A percentile compares a stretch with the other conserved stretches of the same genome.
Evolutionary conservation across 352 stramenopile species (phyloP).

Genomic region (Blastocystis sp.): DNA sequence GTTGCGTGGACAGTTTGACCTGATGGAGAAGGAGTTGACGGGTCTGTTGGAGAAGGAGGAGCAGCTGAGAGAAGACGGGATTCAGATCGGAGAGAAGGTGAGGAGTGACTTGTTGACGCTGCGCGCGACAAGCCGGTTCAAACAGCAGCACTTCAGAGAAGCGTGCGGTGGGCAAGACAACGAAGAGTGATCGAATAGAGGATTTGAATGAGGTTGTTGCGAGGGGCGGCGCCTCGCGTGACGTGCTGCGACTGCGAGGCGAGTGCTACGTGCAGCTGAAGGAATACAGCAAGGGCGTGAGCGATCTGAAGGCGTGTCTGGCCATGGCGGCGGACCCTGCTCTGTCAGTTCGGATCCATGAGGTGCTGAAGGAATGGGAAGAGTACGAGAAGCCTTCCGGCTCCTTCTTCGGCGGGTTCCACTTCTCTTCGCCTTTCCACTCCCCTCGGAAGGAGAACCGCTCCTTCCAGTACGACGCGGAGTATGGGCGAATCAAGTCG

Average conservation of each 20-base stretch:
- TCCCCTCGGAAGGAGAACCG: neutral
- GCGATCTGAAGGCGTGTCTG: neutral
- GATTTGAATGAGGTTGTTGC: neutral
- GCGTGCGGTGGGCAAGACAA: neutral
- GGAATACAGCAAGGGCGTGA: neutral
- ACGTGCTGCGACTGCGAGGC: neutral
- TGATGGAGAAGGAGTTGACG: neutral
- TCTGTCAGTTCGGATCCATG: neutral
- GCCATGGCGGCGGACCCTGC: neutral
- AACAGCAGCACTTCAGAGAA: neutral
- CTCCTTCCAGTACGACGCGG: constrained; percentile 4
- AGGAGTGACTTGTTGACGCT: neutral
- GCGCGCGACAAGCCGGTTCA: neutral
- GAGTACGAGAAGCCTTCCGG: neutral
- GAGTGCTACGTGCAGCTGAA: neutral
- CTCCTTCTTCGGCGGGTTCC: neutral
- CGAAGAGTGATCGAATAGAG: neutral
- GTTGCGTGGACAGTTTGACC: neutral
- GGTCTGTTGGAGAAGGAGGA: neutral
- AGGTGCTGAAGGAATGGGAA: neutral
- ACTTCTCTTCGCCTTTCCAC: neutral
- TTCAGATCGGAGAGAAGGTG: neutral
- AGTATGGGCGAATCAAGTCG: constrained; percentile 46
- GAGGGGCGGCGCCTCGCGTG: neutral
- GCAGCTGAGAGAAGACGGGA: neutral